Evolutionary conservation across 23 red algal genomes (phyloP).

Genomic region (Cyanidium caldarium): DNA sequence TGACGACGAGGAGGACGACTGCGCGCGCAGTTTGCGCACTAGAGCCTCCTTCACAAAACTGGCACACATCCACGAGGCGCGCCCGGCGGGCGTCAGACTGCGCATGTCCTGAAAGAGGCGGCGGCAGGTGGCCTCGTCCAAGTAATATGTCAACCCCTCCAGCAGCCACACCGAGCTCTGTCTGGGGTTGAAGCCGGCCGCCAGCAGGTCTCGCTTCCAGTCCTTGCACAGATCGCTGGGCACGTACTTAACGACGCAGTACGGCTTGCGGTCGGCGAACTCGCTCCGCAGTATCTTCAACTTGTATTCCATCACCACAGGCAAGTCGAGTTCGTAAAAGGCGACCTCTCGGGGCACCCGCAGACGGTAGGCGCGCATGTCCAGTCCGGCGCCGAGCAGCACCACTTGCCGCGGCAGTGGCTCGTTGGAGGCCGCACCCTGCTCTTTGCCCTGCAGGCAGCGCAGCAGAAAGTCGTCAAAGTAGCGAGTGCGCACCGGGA

Average conservation of each 20-base stretch:
- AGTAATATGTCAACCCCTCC: conserved; percentile 39
- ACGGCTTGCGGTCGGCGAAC: conserved; percentile 11
- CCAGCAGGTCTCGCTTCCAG: conserved; percentile 15
- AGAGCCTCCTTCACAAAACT: conserved; percentile 3
- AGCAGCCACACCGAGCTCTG: conserved; percentile 31
- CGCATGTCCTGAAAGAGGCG: conserved; percentile 9
- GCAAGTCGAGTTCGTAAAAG: conserved; percentile 27
- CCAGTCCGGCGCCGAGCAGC: conserved; percentile 28
- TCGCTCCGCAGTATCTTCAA: not conserved
- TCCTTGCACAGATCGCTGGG: not conserved
- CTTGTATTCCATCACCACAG: conserved; percentile 21
- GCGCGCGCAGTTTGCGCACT: not conserved
- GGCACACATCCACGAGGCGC: not conserved
- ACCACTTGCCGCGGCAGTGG: conserved; percentile 21
- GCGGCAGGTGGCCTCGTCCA: conserved; percentile 3
- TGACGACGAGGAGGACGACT: not conserved
- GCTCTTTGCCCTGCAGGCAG: not conserved
- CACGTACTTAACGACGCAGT: not conserved
- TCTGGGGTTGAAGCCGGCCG: conserved; percentile 17
- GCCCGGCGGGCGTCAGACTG: conserved; percentile 7
- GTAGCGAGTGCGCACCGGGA: conserved; percentile 33
- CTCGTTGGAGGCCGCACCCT: not conserved
- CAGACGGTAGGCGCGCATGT: conserved; percentile 42
- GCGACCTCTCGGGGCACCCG: not conserved
- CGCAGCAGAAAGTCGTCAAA: conserved; percentile 39